Percentiles rank a stretch among this genome's conserved stretches.
These are phyloP conservation scores for Cornus florida DNA, from an alignment of 148 eudicot species.

Conservation along the genomic window DNA sequence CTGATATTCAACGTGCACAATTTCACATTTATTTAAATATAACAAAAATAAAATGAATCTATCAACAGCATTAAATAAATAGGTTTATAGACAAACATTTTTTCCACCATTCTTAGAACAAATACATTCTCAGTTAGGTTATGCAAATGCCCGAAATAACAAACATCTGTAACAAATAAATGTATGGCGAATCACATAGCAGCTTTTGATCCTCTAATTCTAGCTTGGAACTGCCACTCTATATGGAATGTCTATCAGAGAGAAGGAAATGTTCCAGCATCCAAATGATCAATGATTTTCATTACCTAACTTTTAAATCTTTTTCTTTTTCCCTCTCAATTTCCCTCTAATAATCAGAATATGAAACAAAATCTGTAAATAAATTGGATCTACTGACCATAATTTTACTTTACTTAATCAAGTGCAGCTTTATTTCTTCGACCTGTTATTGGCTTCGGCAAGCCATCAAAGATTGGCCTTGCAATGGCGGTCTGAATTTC, in stretches of 20 bases:
- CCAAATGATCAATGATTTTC: not conserved
- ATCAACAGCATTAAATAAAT: too few relatives aligned
- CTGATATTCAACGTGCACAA: not conserved
- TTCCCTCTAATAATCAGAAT: not conserved
- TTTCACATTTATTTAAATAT: not conserved
- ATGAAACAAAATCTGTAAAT: not conserved
- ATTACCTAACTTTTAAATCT: not conserved
- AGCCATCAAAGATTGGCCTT: conserved; percentile 75
- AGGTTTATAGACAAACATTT: not conserved
- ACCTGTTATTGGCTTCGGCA: conserved; percentile 67
- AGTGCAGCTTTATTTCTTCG: conserved; percentile 78
- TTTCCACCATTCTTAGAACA: too few relatives aligned
- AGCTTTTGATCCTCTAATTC: not conserved
- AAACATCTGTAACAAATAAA: not conserved
- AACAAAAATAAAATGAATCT: not conserved
- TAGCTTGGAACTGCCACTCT: not conserved
- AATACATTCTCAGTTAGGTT: not conserved
- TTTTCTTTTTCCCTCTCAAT: not conserved
- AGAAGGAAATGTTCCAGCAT: too few relatives aligned
- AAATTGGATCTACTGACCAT: not conserved
- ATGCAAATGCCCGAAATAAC: not conserved
- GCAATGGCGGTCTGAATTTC: conserved; percentile 78
- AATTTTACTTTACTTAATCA: conserved; percentile 41
- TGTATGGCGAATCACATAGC: not conserved
- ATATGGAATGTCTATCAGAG: not conserved